Evolutionary conservation across 805 yeast species (phyloP).

Genomic region (Jamesozyma piceae): DNA sequence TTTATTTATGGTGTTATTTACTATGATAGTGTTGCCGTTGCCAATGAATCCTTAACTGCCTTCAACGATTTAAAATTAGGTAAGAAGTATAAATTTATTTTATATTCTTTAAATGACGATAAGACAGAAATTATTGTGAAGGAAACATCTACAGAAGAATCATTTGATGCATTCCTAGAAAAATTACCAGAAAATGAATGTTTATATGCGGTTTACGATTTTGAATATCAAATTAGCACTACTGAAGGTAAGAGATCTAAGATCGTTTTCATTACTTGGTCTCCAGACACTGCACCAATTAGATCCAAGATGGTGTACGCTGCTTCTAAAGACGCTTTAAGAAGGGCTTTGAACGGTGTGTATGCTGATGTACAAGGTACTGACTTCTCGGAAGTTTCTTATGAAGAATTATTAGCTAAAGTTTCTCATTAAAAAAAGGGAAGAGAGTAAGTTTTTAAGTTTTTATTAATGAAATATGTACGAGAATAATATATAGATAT

Average conservation of each 20-base stretch:
- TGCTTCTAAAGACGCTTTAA: conserved; percentile 93
- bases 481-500: too few species aligned
- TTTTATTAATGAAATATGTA: too few species aligned
- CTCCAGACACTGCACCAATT: conserved; percentile 95
- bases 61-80: conserved; percentile 95
- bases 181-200: conserved; percentile 93
- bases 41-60: conserved; percentile 85
- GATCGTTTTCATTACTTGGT: conserved; percentile 74
- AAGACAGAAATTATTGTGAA: conserved; percentile 89
- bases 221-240: conserved; percentile 81
- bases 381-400: conserved; percentile 92
- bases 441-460: too few species aligned
- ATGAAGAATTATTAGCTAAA: conserved; percentile 81
- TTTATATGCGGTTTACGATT: conserved; percentile 93
- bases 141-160: conserved; percentile 62
- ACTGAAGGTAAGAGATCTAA: conserved; percentile 92
- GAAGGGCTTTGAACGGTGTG: conserved; percentile 94
- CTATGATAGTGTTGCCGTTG: conserved; percentile 57
- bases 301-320: conserved; percentile 97
- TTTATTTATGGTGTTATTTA: neutral
- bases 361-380: conserved; percentile 95
- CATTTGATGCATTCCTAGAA: conserved; percentile 79
- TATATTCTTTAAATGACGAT: conserved; percentile 70
- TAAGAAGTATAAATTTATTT: conserved; percentile 74
- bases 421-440: neutral